phyloP scores from a whole-genome alignment of 306 rosid genomes.

The Castanea crenata region DNA sequence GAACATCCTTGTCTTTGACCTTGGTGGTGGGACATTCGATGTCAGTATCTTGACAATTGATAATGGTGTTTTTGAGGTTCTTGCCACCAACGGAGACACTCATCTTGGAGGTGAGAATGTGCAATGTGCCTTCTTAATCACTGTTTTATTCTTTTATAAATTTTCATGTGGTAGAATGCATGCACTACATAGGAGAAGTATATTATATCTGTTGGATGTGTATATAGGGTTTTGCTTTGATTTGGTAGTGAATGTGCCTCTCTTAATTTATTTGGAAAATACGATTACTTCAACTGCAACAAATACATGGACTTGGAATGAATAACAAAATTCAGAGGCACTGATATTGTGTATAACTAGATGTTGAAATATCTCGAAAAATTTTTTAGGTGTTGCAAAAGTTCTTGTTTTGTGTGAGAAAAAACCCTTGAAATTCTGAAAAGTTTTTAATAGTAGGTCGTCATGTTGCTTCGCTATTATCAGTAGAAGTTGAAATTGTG shows the following conservation, averaged over 20 bases:
- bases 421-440: background rate
- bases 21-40: constrained; percentile 99
- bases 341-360: background rate
- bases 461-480: no score
- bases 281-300: no score
- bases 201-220: no score
- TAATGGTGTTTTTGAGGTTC: constrained; percentile 96
- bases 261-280: background rate
- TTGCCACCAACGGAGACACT: constrained; percentile 94
- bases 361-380: background rate
- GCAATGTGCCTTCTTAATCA: background rate
- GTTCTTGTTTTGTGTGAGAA: background rate
- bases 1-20: constrained; percentile 97
- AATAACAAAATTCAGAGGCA: background rate
- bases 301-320: background rate
- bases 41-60: constrained; percentile 99
- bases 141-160: background rate
- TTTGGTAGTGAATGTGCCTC: background rate
- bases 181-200: background rate
- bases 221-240: no score
- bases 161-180: background rate
- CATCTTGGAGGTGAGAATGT: constrained; percentile 86
- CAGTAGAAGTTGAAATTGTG: background rate
- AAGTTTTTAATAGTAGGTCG: background rate
- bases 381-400: background rate